These are phyloP conservation scores for Hemisphaericaspora nanyangensis DNA, from an alignment of 805 yeast genomes.

Conservation along the genomic window DNA sequence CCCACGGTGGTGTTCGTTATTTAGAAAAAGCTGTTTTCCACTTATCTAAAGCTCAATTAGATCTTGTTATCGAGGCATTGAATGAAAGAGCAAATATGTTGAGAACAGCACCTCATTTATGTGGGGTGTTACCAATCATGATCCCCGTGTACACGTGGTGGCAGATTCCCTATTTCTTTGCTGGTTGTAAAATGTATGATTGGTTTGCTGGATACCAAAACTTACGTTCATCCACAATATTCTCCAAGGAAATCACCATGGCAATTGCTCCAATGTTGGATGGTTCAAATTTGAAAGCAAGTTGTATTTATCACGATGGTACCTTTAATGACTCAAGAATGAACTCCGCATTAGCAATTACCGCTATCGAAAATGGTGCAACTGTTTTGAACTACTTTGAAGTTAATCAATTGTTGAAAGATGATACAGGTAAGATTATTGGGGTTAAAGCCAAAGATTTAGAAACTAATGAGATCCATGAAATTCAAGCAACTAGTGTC, in stretches of 20 bases:
- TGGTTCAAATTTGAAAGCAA: slow-evolving; percentile 74
- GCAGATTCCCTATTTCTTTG: slow-evolving; percentile 92
- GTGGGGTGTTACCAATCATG: slow-evolving; percentile 83
- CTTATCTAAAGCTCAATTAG: slow-evolving; percentile 77
- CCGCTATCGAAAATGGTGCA: slow-evolving; percentile 86
- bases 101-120: slow-evolving; percentile 88
- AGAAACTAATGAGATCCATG: slow-evolving; percentile 61
- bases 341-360: slow-evolving; percentile 79
- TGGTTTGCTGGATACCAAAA: slow-evolving; percentile 88
- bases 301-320: slow-evolving; percentile 93
- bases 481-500: slow-evolving; percentile 66
- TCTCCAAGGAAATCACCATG: slow-evolving; percentile 61
- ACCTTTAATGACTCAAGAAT: slow-evolving; percentile 89
- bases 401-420: slow-evolving; percentile 72
- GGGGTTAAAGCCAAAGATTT: slow-evolving; percentile 77
- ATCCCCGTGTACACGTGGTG: slow-evolving; percentile 95
- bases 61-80: slow-evolving; percentile 26
- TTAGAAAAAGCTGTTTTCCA: slow-evolving; percentile 93
- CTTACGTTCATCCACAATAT: slow-evolving; percentile 70
- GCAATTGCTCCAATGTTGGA: slow-evolving; percentile 86
- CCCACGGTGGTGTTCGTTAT: slow-evolving; percentile 96
- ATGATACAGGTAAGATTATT: slow-evolving; percentile 50
- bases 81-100: slow-evolving; percentile 60
- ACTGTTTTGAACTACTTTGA: slow-evolving; percentile 84
- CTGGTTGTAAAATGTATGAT: slow-evolving; percentile 89